A percentile compares a stretch with the other conserved stretches of the same genome.
Conservation (phyloP, 148 eudicot species). For the Amaranthus hypochondriacus region DNA sequence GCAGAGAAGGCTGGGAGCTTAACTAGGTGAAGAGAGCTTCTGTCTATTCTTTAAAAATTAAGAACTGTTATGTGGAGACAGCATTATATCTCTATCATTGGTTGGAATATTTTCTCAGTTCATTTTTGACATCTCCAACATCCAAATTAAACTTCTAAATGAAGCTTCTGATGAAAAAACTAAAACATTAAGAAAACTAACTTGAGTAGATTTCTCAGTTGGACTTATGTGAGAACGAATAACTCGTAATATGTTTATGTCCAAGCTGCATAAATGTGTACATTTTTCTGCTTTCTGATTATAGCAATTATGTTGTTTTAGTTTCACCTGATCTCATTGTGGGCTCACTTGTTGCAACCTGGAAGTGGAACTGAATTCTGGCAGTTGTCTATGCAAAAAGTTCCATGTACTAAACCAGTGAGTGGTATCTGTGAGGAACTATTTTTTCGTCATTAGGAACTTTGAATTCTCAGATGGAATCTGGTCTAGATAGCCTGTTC, state of each 20-base stretch:
- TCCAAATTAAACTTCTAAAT: background rate
- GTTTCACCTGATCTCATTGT: background rate
- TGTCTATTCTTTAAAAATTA: background rate
- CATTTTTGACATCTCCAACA: background rate
- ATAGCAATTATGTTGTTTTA: background rate
- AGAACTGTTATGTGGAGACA: background rate
- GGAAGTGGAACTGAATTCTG: background rate
- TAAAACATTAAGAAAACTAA: no score
- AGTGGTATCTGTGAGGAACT: background rate
- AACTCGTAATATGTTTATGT: no score
- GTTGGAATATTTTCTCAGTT: background rate
- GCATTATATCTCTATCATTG: conserved; percentile 8
- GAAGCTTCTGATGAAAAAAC: background rate
- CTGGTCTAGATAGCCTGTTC: background rate
- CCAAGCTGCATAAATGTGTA: background rate
- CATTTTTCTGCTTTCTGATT: background rate
- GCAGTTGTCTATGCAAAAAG: background rate
- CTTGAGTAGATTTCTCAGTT: no score
- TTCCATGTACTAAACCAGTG: background rate
- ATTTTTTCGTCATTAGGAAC: background rate
- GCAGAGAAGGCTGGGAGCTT: conserved; percentile 82
- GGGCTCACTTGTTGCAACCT: background rate
- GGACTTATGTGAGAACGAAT: no score
- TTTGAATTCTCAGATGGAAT: background rate
- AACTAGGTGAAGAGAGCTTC: conserved; percentile 35